Percentiles rank a stretch among this genome's conserved stretches.
Conservation (phyloP, 331 rosid species). For the Malus hybrid region DNA sequence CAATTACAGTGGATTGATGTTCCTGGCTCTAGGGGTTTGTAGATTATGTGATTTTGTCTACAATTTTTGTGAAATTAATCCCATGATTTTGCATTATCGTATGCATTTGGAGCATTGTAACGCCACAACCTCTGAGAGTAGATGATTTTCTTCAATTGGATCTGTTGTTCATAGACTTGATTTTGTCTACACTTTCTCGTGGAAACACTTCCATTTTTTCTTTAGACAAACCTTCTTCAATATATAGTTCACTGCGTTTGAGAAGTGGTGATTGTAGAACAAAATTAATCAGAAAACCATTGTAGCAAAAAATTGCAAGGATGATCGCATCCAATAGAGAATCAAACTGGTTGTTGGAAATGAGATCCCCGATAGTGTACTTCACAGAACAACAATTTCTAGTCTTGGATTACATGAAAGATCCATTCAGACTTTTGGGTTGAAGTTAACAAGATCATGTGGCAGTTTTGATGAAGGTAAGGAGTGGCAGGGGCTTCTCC, state of each 20-base stretch:
- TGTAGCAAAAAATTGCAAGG: not conserved
- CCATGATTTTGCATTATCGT: not conserved
- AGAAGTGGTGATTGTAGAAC: not conserved
- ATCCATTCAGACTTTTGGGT: too few relatives aligned
- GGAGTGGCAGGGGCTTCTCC: too few relatives aligned
- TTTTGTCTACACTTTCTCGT: too few relatives aligned
- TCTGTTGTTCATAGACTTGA: not conserved
- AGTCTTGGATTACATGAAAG: too few relatives aligned
- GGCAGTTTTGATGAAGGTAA: not conserved
- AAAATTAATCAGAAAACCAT: not conserved
- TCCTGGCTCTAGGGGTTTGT: constrained; percentile 63
- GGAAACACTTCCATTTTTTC: too few relatives aligned
- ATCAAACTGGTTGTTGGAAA: too few relatives aligned
- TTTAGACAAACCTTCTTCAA: too few relatives aligned
- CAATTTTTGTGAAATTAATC: not conserved
- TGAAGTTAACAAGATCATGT: too few relatives aligned
- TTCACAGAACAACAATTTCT: not conserved
- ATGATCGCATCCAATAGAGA: too few relatives aligned
- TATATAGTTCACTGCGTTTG: not conserved
- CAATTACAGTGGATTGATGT: constrained; percentile 61
- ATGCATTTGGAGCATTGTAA: not conserved
- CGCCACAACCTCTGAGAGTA: not conserved
- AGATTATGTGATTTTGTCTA: constrained; percentile 5
- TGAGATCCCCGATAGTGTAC: not conserved
- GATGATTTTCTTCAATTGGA: not conserved